Conservation (phyloP, 148 eudicot species). For the Chenopodium album region DNA sequence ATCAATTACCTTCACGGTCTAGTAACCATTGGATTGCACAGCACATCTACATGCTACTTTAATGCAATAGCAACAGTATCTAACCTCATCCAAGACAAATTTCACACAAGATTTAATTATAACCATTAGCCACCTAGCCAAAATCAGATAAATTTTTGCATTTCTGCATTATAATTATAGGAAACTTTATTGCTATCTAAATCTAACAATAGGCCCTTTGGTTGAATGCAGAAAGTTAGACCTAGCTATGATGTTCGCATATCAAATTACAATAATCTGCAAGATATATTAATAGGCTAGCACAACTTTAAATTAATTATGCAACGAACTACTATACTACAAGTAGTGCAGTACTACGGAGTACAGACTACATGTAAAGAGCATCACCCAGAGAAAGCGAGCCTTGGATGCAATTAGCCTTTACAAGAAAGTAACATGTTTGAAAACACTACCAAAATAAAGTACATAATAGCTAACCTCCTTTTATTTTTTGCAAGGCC, state of each 20-base stretch:
- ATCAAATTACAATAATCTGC: not conserved
- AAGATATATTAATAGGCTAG: not conserved
- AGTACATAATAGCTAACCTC: constrained; percentile 45
- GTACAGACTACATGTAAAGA: not conserved
- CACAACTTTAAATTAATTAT: not conserved
- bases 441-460: not conserved
- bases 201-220: not conserved
- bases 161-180: not conserved
- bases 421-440: not conserved
- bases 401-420: not conserved
- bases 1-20: not conserved
- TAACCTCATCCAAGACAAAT: not conserved
- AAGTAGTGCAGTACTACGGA: no score
- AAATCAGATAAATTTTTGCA: not conserved
- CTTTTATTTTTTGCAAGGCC: constrained; percentile 76
- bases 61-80: not conserved
- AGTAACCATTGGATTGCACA: constrained; percentile 3
- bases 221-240: not conserved
- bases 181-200: not conserved
- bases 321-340: not conserved
- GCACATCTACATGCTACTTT: not conserved
- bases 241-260: not conserved
- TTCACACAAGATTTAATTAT: not conserved
- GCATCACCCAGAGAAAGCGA: not conserved
- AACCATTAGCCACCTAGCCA: not conserved